Evolutionary conservation across 352 stramenopile genomes (phyloP).

Genomic region (Phytopythium litorale): DNA sequence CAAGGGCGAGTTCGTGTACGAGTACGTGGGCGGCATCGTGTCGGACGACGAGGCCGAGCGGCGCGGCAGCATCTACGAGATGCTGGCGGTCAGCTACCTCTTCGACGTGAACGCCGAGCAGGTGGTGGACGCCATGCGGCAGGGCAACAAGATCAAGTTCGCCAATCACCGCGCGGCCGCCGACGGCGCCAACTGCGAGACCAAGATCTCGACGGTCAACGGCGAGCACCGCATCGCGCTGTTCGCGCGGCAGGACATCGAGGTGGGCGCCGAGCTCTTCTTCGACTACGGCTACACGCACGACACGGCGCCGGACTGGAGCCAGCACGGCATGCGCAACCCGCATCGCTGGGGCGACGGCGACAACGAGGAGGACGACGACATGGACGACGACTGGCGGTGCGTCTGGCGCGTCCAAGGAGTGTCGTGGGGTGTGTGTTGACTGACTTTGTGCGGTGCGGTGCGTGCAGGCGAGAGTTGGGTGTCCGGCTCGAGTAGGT

Average conservation of each 20-base stretch:
- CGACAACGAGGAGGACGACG: constrained; percentile 29
- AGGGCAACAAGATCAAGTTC: constrained; percentile 95
- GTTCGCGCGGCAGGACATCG: constrained; percentile 88
- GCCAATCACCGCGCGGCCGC: constrained; percentile 70
- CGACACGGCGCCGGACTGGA: constrained; percentile 59
- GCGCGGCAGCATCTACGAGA: constrained; percentile 81
- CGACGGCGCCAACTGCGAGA: constrained; percentile 69
- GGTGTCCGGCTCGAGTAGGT: constrained; percentile 3
- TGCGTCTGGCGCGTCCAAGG: constrained; percentile 1
- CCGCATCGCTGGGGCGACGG: constrained; percentile 15
- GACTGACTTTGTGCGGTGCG: neutral
- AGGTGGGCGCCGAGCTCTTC: constrained; percentile 72
- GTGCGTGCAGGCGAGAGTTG: constrained; percentile 2
- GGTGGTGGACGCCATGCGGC: constrained; percentile 89
- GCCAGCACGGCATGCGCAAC: constrained; percentile 21
- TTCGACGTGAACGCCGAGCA: constrained; percentile 92
- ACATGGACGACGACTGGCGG: constrained; percentile 36
- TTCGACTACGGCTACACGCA: constrained; percentile 80
- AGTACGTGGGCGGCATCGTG: constrained; percentile 72
- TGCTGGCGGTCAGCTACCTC: constrained; percentile 75
- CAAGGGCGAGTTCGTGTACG: constrained; percentile 68
- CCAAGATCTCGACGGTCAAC: constrained; percentile 81
- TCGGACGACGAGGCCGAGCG: constrained; percentile 75
- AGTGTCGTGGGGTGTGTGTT: neutral
- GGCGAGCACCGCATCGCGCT: constrained; percentile 91